Evolutionary conservation across 805 yeast species (phyloP).

Genomic region (Priceomyces haplophilus): DNA sequence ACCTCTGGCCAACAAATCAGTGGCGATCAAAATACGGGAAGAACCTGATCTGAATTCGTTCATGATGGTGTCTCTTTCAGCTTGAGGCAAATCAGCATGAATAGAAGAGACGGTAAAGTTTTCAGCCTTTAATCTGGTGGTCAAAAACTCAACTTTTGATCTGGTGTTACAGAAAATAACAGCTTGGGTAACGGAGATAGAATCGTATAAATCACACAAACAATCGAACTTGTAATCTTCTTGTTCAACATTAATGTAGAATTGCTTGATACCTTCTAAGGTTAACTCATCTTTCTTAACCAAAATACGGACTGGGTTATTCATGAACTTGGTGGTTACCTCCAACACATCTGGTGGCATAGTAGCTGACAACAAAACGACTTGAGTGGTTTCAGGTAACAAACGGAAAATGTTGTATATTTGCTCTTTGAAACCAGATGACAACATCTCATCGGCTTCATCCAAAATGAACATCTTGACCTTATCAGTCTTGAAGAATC

Average conservation of each 20-base stretch:
- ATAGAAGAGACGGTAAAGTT: slow-evolving; percentile 91
- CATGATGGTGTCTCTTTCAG: slow-evolving; percentile 91
- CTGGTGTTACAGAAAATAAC: slow-evolving; percentile 97
- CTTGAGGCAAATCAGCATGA: slow-evolving; percentile 95
- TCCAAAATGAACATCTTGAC: slow-evolving; percentile 93
- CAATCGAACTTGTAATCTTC: slow-evolving; percentile 96
- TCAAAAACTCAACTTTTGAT: slow-evolving; percentile 86
- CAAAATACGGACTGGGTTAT: slow-evolving; percentile 87
- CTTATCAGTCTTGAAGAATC: slow-evolving; percentile 75
- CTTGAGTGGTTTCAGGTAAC: slow-evolving; percentile 88
- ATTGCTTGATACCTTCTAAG: slow-evolving; percentile 93
- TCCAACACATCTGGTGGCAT: slow-evolving; percentile 89
- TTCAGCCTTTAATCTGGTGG: slow-evolving; percentile 67
- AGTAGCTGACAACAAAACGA: slow-evolving; percentile 92
- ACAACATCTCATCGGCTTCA: slow-evolving; percentile 97
- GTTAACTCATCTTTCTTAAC: slow-evolving; percentile 96
- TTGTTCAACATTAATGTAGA: slow-evolving; percentile 81
- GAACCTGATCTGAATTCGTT: slow-evolving; percentile 93
- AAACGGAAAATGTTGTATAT: slow-evolving; percentile 89
- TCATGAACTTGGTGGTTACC: slow-evolving; percentile 90
- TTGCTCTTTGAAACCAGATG: slow-evolving; percentile 92
- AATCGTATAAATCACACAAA: slow-evolving; percentile 90
- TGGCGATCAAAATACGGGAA: slow-evolving; percentile 86
- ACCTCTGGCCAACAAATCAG: slow-evolving; percentile 97
- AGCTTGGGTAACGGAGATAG: slow-evolving; percentile 93